phyloP scores from a whole-genome alignment of 2,329 filamentous ascomycete species.

The Trichoderma guizhouense region DNA sequence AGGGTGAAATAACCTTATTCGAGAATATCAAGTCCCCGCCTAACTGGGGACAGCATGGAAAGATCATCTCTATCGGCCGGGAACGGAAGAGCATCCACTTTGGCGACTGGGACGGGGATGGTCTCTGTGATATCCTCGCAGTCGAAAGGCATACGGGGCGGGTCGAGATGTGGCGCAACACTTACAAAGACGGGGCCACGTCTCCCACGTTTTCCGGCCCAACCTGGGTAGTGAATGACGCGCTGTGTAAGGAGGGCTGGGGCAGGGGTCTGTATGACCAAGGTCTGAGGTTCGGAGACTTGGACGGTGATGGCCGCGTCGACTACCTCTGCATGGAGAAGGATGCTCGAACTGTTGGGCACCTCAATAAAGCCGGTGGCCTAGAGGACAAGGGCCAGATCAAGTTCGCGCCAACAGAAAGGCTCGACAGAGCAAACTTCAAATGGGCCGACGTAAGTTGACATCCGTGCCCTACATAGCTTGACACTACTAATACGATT shows the following conservation, averaged over 20 bases:
- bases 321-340: not conserved
- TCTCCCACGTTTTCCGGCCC: not conserved
- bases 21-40: not conserved
- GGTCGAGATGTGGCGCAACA: not conserved
- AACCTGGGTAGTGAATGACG: not conserved
- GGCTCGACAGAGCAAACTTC: not conserved
- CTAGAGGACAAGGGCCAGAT: not conserved
- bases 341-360: not conserved
- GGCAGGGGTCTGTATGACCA: not conserved
- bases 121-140: not conserved
- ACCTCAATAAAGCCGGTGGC: not conserved
- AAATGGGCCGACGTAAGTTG: not conserved
- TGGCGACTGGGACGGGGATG: not conserved
- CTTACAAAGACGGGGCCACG: not conserved
- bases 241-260: not conserved
- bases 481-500: not conserved
- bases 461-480: no score
- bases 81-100: not conserved
- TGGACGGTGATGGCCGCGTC: not conserved
- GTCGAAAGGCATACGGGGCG: not conserved
- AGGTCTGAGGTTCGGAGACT: not conserved
- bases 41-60: not conserved
- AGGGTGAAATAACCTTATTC: not conserved
- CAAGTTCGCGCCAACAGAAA: not conserved
- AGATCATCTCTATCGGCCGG: not conserved